Percentiles rank a stretch among this genome's conserved stretches.
phyloP scores from a whole-genome alignment of 108 stramenopile genomes.

The Seminavis robusta region DNA sequence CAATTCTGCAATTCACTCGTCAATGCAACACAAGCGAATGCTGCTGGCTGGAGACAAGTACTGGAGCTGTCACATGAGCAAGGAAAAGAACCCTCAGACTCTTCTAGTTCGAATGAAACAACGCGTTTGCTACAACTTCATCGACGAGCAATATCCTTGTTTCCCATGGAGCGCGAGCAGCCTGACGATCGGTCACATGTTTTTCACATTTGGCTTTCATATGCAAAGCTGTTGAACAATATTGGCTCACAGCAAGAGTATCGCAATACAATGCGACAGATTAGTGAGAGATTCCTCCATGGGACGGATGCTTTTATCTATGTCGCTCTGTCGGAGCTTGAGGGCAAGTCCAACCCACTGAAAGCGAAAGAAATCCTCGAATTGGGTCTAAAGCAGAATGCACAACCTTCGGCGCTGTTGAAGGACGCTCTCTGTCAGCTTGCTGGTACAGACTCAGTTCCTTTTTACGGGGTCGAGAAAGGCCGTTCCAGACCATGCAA shows the following conservation, averaged over 20 bases:
- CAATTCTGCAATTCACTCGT: conserved; percentile 25
- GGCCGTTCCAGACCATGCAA: no score
- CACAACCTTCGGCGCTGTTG: no score
- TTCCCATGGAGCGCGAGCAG: conserved; percentile 30
- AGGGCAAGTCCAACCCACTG: conserved; percentile 6
- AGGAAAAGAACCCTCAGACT: neutral
- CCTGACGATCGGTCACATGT: conserved; percentile 11
- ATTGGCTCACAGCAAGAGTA: conserved; percentile 40
- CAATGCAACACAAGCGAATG: conserved; percentile 27
- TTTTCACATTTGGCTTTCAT: conserved; percentile 64
- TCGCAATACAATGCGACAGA: conserved; percentile 40
- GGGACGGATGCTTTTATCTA: conserved; percentile 28
- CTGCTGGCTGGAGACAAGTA: conserved; percentile 39
- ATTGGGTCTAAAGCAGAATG: neutral
- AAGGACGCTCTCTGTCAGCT: no score
- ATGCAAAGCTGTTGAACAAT: conserved; percentile 32
- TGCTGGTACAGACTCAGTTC: no score
- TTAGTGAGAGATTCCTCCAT: conserved; percentile 5
- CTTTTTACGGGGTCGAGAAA: no score
- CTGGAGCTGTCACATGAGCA: conserved; percentile 19
- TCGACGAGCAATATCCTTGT: conserved; percentile 64
- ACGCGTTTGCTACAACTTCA: conserved; percentile 56
- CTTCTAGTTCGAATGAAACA: neutral
- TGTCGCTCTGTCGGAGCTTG: conserved; percentile 29
- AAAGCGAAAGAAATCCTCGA: neutral